phyloP scores from a whole-genome alignment of 2,329 filamentous ascomycete species.

The Botryosphaeria dothidea region DNA sequence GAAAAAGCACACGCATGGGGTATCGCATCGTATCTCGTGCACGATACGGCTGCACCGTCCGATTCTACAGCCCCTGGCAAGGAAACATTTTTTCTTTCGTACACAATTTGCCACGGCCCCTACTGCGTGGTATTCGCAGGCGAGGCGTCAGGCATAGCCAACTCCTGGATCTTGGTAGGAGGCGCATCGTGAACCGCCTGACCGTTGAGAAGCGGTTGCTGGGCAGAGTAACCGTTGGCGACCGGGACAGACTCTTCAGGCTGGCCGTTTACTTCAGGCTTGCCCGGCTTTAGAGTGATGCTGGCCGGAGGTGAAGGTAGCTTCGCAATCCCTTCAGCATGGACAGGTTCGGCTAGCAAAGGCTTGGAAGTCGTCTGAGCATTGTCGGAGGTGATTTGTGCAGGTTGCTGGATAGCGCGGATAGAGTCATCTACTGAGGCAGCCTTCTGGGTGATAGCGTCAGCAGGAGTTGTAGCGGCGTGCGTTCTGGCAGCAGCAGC shows the following conservation, averaged over 20 bases:
- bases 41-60: constrained; percentile 7
- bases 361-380: not conserved
- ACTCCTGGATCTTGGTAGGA: not conserved
- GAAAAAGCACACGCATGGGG: not conserved
- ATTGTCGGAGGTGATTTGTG: not conserved
- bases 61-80: not conserved
- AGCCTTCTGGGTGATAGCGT: not conserved
- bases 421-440: not conserved
- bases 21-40: constrained; percentile 13
- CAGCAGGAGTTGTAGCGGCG: not conserved
- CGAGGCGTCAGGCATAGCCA: not conserved
- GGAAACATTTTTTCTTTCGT: not conserved
- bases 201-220: not conserved
- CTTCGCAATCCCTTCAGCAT: not conserved
- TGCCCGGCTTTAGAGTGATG: constrained; percentile 3
- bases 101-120: too few relatives aligned
- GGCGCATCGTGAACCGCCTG: not conserved
- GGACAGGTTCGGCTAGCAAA: not conserved
- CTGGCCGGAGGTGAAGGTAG: constrained; percentile 13
- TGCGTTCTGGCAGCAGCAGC: not conserved
- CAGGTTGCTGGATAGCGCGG: not conserved
- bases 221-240: not conserved
- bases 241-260: not conserved
- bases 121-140: not conserved
- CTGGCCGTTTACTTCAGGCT: constrained; percentile 2